Conservation (phyloP, 371 early-diverging fungal genomes). For the Funneliformis caledonium region DNA sequence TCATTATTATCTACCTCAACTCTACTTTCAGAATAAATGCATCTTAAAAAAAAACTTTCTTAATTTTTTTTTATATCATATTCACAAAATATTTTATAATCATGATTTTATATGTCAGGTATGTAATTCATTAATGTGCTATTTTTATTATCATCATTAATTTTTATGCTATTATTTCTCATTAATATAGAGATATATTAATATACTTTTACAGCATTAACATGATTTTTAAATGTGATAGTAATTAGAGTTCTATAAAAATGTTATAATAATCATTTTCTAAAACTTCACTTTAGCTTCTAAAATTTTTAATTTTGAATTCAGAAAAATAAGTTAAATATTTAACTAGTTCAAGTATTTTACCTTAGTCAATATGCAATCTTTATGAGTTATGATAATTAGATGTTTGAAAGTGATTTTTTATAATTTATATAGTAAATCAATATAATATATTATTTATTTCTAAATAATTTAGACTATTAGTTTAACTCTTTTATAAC, state of each 20-base stretch:
- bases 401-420: no score
- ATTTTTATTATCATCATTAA: conserved; percentile 54
- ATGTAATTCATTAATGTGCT: conserved; percentile 51
- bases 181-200: conserved; percentile 48
- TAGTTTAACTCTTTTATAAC: conserved; percentile 48
- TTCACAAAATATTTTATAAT: conserved; percentile 49
- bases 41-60: no score
- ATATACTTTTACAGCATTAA: conserved; percentile 49
- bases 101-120: conserved; percentile 54
- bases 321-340: conserved; percentile 50
- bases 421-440: no score
- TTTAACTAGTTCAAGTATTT: conserved; percentile 48
- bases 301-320: conserved; percentile 47
- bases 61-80: conserved; percentile 47
- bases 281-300: conserved; percentile 46
- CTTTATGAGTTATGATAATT: no score
- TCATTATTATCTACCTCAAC: no score
- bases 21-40: no score
- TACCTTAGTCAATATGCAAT: no score
- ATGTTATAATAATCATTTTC: conserved; percentile 44
- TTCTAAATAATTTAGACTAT: no score
- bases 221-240: conserved; percentile 47
- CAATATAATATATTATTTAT: no score
- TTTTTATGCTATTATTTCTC: conserved; percentile 49
- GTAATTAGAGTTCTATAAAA: conserved; percentile 50